Conservation (phyloP, 2,329 filamentous ascomycete genomes). For the Pseudocercospora pini-densiflorae region DNA sequence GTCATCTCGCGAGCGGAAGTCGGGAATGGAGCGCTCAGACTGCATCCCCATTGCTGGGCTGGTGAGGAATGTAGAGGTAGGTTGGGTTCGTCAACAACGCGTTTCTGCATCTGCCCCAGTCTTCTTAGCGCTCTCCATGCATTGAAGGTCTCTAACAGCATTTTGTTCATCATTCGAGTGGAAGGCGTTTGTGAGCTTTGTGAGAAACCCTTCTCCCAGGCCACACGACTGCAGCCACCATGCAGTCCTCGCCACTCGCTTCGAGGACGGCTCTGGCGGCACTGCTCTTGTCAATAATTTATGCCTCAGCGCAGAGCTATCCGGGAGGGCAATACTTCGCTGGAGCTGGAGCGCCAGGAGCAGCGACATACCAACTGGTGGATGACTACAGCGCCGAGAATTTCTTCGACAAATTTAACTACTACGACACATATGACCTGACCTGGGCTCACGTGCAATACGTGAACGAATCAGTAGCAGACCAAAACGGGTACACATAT, state of each 20-base stretch:
- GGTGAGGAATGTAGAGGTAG: constrained; percentile 29
- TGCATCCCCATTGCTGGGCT: constrained; percentile 10
- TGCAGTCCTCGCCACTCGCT: constrained; percentile 33
- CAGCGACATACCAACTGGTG: constrained; percentile 36
- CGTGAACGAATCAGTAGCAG: constrained; percentile 45
- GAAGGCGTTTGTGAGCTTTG: not conserved
- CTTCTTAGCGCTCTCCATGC: constrained; percentile 2
- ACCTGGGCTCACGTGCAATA: constrained; percentile 45
- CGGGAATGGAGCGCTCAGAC: constrained; percentile 18
- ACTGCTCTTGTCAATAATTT: constrained; percentile 27
- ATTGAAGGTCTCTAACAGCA: not conserved
- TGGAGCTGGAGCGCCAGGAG: constrained; percentile 37
- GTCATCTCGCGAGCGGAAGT: constrained; percentile 6
- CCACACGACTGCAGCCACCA: constrained; percentile 18
- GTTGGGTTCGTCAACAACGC: constrained; percentile 30
- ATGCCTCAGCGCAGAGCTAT: constrained; percentile 32
- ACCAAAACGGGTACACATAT: constrained; percentile 38
- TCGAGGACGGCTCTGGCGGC: constrained; percentile 29
- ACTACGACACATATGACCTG: constrained; percentile 39
- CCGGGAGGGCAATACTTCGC: constrained; percentile 33
- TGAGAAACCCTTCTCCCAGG: not conserved
- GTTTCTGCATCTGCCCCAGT: constrained; percentile 12
- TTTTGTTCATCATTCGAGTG: constrained; percentile 2
- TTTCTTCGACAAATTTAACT: constrained; percentile 44
- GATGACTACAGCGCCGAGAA: constrained; percentile 38